phyloP scores from a whole-genome alignment of 345 rosid species.

The Geranium brycei region DNA sequence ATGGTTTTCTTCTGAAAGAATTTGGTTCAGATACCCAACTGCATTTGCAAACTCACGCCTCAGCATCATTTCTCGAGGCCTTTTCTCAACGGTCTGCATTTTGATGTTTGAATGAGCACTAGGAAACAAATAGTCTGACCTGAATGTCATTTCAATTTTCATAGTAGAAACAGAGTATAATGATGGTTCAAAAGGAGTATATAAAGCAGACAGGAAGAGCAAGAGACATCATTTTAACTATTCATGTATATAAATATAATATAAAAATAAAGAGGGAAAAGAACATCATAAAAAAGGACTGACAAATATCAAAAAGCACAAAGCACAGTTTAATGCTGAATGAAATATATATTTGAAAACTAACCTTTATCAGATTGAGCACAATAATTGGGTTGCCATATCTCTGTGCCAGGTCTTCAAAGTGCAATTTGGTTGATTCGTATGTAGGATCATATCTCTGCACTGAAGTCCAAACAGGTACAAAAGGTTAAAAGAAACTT shows the following conservation, averaged over 20 bases:
- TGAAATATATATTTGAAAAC: conserved; percentile 4
- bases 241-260: too few relatives aligned
- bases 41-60: conserved; percentile 93
- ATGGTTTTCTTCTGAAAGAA: conserved; percentile 64
- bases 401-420: conserved; percentile 78
- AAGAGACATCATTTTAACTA: too few relatives aligned
- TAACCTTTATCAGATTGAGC: conserved; percentile 87
- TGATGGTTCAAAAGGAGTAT: too few relatives aligned
- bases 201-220: too few relatives aligned
- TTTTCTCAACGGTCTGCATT: conserved; percentile 89
- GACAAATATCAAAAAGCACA: not conserved
- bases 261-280: too few relatives aligned
- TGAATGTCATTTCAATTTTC: too few relatives aligned
- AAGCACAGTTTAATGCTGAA: not conserved
- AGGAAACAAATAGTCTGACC: not conserved
- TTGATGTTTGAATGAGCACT: conserved; percentile 8
- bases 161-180: too few relatives aligned
- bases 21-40: conserved; percentile 84
- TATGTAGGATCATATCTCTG: conserved; percentile 97
- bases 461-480: conserved; percentile 35
- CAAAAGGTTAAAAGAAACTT: conserved; percentile 10
- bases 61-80: conserved; percentile 96
- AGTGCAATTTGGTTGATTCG: conserved; percentile 84
- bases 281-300: not conserved
- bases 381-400: conserved; percentile 89